Conservation (phyloP, 768 basidiomycete genomes). For the Russula griseocarnosa region DNA sequence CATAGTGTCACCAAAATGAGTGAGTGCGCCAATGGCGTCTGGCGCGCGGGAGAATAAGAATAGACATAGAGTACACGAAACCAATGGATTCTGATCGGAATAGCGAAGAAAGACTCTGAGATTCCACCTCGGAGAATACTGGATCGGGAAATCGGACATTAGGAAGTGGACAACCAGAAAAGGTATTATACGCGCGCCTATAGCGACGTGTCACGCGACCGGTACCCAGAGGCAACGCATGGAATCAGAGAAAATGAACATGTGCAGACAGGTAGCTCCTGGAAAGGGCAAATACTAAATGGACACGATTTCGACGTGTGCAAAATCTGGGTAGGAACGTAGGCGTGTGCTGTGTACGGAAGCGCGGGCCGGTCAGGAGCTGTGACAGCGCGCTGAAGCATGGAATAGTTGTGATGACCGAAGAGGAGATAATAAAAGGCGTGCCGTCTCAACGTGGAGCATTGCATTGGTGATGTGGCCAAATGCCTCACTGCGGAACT, state of each 20-base stretch:
- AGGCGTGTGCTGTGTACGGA: background rate
- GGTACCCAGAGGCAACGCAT: background rate
- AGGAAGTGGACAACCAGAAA: background rate
- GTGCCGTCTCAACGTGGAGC: conserved; percentile 8
- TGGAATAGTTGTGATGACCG: background rate
- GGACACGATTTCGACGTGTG: background rate
- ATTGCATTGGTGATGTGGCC: background rate
- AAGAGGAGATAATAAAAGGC: background rate
- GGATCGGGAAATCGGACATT: background rate
- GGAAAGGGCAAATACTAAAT: no score
- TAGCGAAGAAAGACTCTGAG: no score
- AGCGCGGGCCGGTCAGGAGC: conserved; percentile 12
- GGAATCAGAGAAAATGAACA: no score
- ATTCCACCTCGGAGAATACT: background rate
- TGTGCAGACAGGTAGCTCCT: no score
- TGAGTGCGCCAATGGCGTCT: conserved; percentile 15
- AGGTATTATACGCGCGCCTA: background rate
- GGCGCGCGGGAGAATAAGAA: background rate
- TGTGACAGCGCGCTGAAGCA: conserved; percentile 2
- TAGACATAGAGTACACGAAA: background rate
- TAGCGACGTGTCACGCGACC: background rate
- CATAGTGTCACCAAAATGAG: background rate
- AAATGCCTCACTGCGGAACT: conserved; percentile 2
- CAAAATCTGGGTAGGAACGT: background rate
- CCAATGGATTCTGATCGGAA: background rate